Conservation (phyloP, 2,329 filamentous ascomycete species). For the Saccharata proteae region DNA sequence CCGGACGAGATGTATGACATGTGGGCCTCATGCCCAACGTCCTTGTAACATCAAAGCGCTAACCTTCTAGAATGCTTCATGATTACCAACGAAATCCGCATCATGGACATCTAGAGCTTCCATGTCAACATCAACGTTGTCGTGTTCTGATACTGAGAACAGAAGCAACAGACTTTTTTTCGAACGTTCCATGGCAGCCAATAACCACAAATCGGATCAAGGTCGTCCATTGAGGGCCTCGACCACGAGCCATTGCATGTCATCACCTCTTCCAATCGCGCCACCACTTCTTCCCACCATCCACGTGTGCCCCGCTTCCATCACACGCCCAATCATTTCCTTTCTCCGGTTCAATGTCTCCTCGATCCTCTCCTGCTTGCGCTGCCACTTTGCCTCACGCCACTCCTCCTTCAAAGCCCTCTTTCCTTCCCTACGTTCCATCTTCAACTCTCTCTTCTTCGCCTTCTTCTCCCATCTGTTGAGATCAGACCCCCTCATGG, state of each 20-base stretch:
- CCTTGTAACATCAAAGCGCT: too few species aligned
- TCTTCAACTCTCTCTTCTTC: conserved; percentile 14
- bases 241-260: neutral
- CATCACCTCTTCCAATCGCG: neutral
- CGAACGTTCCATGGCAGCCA: neutral
- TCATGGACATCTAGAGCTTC: too few species aligned
- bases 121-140: too few species aligned
- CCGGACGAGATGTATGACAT: too few species aligned
- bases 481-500: too few species aligned
- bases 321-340: conserved; percentile 1
- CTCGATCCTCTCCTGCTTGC: conserved; percentile 10
- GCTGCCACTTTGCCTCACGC: conserved; percentile 10
- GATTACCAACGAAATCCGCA: too few species aligned
- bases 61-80: too few species aligned
- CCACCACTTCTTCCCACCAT: neutral
- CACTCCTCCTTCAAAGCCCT: conserved; percentile 7
- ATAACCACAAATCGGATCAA: neutral
- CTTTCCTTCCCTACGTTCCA: conserved; percentile 10
- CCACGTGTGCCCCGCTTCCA: conserved; percentile 1
- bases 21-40: too few species aligned
- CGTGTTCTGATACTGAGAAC: too few species aligned
- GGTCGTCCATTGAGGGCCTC: neutral
- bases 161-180: conserved; percentile 1
- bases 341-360: conserved; percentile 1
- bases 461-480: conserved; percentile 13